Evolutionary conservation across 345 rosid species (phyloP).

Genomic region (Populus tremula): DNA sequence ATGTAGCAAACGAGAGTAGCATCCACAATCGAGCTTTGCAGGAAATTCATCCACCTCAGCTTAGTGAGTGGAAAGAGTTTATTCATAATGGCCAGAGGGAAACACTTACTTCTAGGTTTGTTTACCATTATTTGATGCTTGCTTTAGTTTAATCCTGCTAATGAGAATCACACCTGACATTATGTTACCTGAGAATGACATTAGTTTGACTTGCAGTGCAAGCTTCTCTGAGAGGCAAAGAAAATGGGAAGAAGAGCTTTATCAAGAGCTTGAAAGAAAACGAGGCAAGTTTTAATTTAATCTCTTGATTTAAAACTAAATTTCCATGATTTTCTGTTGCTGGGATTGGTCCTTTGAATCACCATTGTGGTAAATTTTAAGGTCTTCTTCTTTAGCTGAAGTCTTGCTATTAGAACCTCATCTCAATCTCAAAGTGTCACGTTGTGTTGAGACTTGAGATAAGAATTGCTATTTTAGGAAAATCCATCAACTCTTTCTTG

Average conservation of each 20-base stretch:
- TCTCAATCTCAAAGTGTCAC: neutral
- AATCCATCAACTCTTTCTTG: neutral
- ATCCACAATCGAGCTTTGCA: conserved; percentile 40
- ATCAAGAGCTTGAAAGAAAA: conserved; percentile 30
- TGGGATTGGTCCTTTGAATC: neutral
- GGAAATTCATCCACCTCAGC: conserved; percentile 54
- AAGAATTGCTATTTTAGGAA: neutral
- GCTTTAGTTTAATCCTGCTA: neutral
- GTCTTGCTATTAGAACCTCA: neutral
- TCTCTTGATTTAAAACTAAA: neutral
- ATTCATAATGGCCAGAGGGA: conserved; percentile 10
- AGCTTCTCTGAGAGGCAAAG: conserved; percentile 29
- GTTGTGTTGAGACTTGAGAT: neutral
- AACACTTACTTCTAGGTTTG: conserved; percentile 21
- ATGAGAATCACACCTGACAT: neutral
- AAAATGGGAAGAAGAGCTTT: conserved; percentile 35
- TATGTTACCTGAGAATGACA: conserved; percentile 14
- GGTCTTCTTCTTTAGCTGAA: neutral
- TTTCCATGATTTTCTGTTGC: neutral
- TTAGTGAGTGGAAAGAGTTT: conserved; percentile 42
- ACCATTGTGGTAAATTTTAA: neutral
- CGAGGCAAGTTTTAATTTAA: conserved; percentile 23
- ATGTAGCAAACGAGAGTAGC: conserved; percentile 35
- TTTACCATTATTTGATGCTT: neutral
- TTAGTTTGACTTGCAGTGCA: conserved; percentile 18